A percentile compares a stretch with the other conserved stretches of the same genome.
phyloP scores from a whole-genome alignment of 2,329 filamentous ascomycete species.

The Beauveria caledonica region DNA sequence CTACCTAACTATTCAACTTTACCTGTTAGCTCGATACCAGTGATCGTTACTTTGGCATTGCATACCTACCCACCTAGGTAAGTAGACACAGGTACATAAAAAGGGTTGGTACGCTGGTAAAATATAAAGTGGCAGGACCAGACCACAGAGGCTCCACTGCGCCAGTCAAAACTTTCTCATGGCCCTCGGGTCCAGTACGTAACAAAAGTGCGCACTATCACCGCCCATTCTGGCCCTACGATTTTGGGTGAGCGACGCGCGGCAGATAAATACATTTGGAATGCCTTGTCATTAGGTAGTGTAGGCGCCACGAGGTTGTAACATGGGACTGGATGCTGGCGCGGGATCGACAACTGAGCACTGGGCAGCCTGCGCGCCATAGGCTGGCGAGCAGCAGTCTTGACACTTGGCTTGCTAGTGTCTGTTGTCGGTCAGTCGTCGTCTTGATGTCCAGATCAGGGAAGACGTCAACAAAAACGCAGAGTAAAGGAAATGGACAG shows the following conservation, averaged over 20 bases:
- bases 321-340: neutral
- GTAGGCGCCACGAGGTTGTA: constrained; percentile 1
- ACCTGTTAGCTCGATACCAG: no score
- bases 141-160: neutral
- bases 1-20: no score
- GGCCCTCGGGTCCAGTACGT: neutral
- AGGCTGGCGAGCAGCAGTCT: neutral
- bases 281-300: neutral
- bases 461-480: neutral
- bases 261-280: neutral
- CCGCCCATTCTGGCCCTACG: neutral
- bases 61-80: no score
- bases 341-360: constrained; percentile 2
- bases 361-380: neutral
- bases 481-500: neutral
- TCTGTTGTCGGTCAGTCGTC: neutral
- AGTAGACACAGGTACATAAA: no score
- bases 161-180: no score
- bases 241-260: neutral
- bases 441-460: neutral
- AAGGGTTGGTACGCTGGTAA: no score
- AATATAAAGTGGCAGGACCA: neutral
- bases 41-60: no score
- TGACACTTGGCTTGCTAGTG: neutral
- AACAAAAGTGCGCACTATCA: no score